Percentiles rank a stretch among this genome's conserved stretches.
These are phyloP conservation scores for Kazachstania sp. DNA, from an alignment of 1,139 yeast genomes.

Conservation along the genomic window DNA sequence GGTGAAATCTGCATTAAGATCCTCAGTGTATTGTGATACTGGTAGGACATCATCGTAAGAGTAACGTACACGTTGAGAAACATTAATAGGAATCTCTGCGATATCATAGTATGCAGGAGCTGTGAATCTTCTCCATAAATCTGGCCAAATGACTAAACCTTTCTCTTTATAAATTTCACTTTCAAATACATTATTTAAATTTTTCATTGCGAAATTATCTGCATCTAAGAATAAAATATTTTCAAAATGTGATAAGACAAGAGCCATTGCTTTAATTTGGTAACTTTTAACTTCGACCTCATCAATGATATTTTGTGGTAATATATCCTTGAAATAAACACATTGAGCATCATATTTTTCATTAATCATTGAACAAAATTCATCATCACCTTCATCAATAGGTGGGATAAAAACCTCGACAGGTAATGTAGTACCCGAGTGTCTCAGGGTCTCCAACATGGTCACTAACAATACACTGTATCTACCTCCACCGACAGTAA, in stretches of 20 bases:
- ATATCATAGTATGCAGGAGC: conserved; percentile 61
- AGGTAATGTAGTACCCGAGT: conserved; percentile 47
- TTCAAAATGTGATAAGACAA: conserved; percentile 51
- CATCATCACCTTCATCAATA: conserved; percentile 46
- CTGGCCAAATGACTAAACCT: conserved; percentile 75
- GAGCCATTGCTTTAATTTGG: conserved; percentile 56
- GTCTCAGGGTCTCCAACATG: conserved; percentile 45
- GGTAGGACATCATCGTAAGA: conserved; percentile 34
- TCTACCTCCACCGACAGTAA: conserved; percentile 55
- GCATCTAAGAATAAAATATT: conserved; percentile 56
- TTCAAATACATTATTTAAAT: conserved; percentile 44
- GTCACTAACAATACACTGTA: conserved; percentile 48
- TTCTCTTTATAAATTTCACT: conserved; percentile 44
- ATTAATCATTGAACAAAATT: conserved; percentile 44
- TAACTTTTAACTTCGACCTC: conserved; percentile 40
- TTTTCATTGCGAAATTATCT: conserved; percentile 52
- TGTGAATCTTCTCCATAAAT: conserved; percentile 69
- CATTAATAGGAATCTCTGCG: conserved; percentile 43
- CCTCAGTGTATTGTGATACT: conserved; percentile 25
- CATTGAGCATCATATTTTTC: conserved; percentile 49
- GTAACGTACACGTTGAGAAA: conserved; percentile 36
- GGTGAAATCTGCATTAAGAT: neutral
- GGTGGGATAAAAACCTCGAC: conserved; percentile 54
- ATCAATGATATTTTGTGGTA: conserved; percentile 28
- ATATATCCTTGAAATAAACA: conserved; percentile 37